These are phyloP conservation scores for Paecilomyces niveus DNA, from an alignment of 2,329 filamentous ascomycete species.

Conservation along the genomic window DNA sequence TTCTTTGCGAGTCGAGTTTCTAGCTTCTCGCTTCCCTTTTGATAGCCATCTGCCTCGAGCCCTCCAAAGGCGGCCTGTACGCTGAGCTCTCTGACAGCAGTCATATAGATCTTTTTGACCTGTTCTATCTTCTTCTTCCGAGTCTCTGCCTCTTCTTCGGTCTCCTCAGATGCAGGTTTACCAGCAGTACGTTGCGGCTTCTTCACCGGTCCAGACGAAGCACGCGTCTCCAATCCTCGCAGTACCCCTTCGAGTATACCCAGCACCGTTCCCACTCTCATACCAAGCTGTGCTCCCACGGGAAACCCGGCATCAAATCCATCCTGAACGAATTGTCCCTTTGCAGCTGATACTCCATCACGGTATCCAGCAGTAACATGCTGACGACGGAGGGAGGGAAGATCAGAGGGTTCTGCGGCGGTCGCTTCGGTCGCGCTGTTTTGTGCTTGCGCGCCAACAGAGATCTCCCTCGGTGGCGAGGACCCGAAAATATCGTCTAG, in stretches of 20 bases:
- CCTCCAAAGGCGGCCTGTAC: constrained; percentile 56
- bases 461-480: constrained; percentile 20
- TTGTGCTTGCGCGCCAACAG: not conserved
- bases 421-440: not conserved
- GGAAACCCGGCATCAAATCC: constrained; percentile 90
- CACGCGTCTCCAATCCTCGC: constrained; percentile 22
- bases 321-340: constrained; percentile 67
- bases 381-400: constrained; percentile 64
- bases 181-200: constrained; percentile 13
- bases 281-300: constrained; percentile 73
- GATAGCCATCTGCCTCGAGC: constrained; percentile 6
- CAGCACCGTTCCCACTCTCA: constrained; percentile 65
- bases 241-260: constrained; percentile 70
- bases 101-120: constrained; percentile 25
- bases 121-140: constrained; percentile 33
- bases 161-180: not conserved
- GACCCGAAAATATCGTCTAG: constrained; percentile 38
- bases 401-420: constrained; percentile 53
- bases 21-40: constrained; percentile 12
- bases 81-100: constrained; percentile 53
- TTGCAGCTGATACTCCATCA: constrained; percentile 73
- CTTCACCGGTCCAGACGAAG: constrained; percentile 18
- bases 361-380: constrained; percentile 85
- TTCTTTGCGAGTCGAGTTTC: constrained; percentile 20
- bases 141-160: constrained; percentile 3